phyloP scores from a whole-genome alignment of 2,329 filamentous ascomycete species.

The Periconia digitata region DNA sequence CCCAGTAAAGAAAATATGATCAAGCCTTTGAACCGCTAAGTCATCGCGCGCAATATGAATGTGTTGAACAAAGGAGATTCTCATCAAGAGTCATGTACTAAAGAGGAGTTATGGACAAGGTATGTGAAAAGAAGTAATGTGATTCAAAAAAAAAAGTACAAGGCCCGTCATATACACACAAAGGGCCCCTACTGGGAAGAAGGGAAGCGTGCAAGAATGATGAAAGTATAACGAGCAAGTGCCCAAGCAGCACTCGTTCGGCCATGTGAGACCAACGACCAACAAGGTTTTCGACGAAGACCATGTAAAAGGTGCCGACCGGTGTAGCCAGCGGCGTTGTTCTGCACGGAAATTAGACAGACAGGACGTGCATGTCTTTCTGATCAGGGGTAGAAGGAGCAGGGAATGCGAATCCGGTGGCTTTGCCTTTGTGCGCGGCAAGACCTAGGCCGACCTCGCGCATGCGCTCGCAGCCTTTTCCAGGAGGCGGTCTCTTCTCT shows the following conservation, averaged over 20 bases:
- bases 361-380: constrained; percentile 49
- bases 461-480: constrained; percentile 92
- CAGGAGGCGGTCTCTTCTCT: constrained; percentile 71
- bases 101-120: neutral
- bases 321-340: constrained; percentile 38
- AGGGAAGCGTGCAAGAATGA: neutral
- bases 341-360: constrained; percentile 40
- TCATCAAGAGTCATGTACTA: neutral
- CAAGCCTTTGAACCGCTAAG: neutral
- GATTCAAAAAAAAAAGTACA: constrained; percentile 7
- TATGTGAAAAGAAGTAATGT: constrained; percentile 1
- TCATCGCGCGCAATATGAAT: neutral
- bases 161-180: constrained; percentile 12
- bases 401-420: constrained; percentile 27
- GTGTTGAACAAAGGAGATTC: neutral
- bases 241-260: constrained; percentile 3
- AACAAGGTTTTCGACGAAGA: constrained; percentile 28
- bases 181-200: neutral
- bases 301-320: constrained; percentile 36
- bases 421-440: constrained; percentile 69
- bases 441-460: constrained; percentile 85
- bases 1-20: neutral
- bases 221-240: neutral
- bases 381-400: constrained; percentile 29
- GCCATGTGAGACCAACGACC: constrained; percentile 40